Percentiles rank a stretch among this genome's conserved stretches.
phyloP scores from a whole-genome alignment of 352 stramenopile species.

The Globisporangium nagaii region DNA sequence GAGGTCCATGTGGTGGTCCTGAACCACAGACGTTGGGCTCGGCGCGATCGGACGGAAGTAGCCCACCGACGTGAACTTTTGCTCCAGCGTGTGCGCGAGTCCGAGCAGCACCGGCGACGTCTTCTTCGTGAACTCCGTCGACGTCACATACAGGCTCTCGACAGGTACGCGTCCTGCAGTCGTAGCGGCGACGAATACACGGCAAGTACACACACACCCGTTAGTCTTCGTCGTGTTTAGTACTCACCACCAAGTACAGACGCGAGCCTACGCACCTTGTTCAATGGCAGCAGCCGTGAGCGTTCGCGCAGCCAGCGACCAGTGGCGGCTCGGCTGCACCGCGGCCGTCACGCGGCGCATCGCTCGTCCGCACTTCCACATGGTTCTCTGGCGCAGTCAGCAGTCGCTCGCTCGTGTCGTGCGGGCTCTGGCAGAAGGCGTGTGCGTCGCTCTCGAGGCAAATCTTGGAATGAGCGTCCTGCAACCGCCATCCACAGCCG shows the following conservation, averaged over 20 bases:
- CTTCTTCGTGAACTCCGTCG: slow-evolving; percentile 52
- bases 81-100: slow-evolving; percentile 59
- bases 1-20: slow-evolving; percentile 69
- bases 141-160: slow-evolving; percentile 64
- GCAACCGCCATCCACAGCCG: background rate
- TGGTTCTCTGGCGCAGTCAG: too few species aligned
- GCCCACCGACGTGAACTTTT: slow-evolving; percentile 64
- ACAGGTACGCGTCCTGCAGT: slow-evolving; percentile 32
- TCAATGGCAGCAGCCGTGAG: slow-evolving; percentile 31
- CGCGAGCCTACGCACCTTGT: slow-evolving; percentile 14
- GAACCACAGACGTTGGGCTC: slow-evolving; percentile 13
- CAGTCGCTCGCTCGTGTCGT: background rate
- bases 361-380: slow-evolving; percentile 12
- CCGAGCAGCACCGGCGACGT: slow-evolving; percentile 69
- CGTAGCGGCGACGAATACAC: too few species aligned
- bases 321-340: slow-evolving; percentile 4
- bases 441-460: background rate
- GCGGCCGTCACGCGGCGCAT: slow-evolving; percentile 13
- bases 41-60: slow-evolving; percentile 80
- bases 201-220: background rate
- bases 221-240: too few species aligned
- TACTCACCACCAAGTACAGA: background rate
- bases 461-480: slow-evolving; percentile 7
- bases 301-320: slow-evolving; percentile 8
- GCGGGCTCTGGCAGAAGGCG: too few species aligned